Evolutionary conservation across 2,329 filamentous ascomycete genomes (phyloP).

Genomic region (Pseudogymnoascus sp.): DNA sequence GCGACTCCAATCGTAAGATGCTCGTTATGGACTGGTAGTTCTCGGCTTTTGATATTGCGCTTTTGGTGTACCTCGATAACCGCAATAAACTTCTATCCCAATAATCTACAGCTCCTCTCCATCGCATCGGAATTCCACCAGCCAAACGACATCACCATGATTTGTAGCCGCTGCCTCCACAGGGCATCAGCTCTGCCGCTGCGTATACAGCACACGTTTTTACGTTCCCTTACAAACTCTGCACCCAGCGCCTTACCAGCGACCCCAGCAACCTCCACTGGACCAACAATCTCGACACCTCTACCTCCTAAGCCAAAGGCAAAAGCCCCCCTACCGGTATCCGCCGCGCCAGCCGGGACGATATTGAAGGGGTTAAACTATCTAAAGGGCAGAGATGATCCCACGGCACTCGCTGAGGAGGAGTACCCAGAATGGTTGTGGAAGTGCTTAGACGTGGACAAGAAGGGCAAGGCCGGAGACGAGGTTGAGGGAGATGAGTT

Average conservation of each 20-base stretch:
- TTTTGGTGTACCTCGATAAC: neutral
- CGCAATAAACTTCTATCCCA: constrained; percentile 10
- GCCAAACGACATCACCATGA: constrained; percentile 23
- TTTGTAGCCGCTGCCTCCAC: constrained; percentile 39
- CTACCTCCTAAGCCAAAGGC: constrained; percentile 19
- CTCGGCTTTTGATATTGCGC: constrained; percentile 8
- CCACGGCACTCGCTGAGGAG: constrained; percentile 62
- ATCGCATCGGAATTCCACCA: neutral
- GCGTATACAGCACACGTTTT: constrained; percentile 10
- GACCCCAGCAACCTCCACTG: constrained; percentile 15
- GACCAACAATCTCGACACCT: constrained; percentile 25
- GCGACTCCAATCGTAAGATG: neutral
- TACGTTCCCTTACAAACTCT: constrained; percentile 14
- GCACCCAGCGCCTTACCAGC: constrained; percentile 21
- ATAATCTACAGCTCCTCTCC: neutral
- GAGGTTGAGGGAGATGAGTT: constrained; percentile 58
- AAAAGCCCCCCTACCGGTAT: constrained; percentile 16
- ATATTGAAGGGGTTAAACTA: constrained; percentile 68
- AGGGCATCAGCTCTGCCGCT: constrained; percentile 26
- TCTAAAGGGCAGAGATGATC: constrained; percentile 63
- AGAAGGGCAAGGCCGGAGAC: constrained; percentile 40
- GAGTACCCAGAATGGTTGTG: constrained; percentile 79
- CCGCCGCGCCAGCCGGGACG: constrained; percentile 48
- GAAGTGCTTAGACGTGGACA: constrained; percentile 54
- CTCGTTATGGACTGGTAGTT: neutral